phyloP scores from a whole-genome alignment of 2,329 filamentous ascomycete species.

The Orbilia oligospora region DNA sequence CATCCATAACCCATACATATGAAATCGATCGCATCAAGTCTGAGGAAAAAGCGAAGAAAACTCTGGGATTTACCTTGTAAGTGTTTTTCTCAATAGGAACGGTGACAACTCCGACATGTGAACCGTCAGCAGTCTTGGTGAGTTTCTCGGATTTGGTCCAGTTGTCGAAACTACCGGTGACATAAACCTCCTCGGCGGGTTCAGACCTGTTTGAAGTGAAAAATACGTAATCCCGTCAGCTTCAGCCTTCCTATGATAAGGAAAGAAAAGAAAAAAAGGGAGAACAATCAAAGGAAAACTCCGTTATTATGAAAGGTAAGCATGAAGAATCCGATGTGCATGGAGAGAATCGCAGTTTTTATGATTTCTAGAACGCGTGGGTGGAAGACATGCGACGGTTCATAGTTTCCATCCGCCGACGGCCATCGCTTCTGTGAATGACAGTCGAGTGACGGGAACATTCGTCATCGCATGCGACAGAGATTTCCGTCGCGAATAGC shows the following conservation, averaged over 20 bases:
- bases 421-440: constrained; percentile 4
- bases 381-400: neutral
- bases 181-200: constrained; percentile 86
- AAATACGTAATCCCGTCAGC: constrained; percentile 36
- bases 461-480: constrained; percentile 58
- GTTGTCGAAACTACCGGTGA: constrained; percentile 95
- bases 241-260: constrained; percentile 17
- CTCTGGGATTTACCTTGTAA: constrained; percentile 84
- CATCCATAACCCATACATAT: neutral
- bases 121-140: constrained; percentile 77
- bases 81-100: constrained; percentile 78
- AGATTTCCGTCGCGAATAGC: constrained; percentile 5
- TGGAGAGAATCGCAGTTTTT: neutral
- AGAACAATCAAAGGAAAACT: neutral
- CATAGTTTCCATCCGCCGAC: neutral
- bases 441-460: constrained; percentile 10
- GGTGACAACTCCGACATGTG: constrained; percentile 80
- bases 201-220: constrained; percentile 82
- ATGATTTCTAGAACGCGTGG: constrained; percentile 27
- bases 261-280: neutral
- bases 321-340: neutral
- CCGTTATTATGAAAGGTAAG: neutral
- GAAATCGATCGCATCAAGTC: neutral
- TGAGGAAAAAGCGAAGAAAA: neutral
- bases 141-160: constrained; percentile 91